phyloP scores from a whole-genome alignment of 2,329 filamentous ascomycete genomes.

The Pseudogymnoascus sp. region DNA sequence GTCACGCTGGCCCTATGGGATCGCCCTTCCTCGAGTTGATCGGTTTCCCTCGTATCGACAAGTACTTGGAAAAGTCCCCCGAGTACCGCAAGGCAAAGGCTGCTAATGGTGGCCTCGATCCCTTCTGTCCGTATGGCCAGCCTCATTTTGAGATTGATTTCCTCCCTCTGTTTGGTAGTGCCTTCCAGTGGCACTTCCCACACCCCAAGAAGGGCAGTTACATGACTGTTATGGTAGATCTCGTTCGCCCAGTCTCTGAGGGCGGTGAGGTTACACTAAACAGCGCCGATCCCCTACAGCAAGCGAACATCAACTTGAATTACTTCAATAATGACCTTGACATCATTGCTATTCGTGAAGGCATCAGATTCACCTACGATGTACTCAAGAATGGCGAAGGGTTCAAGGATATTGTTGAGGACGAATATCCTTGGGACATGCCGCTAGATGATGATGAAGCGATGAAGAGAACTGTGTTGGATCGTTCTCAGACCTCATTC shows the following conservation, averaged over 20 bases:
- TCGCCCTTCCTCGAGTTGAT: constrained; percentile 45
- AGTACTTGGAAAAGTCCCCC: constrained; percentile 22
- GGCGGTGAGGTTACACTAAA: constrained; percentile 38
- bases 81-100: constrained; percentile 31
- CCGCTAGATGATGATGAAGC: constrained; percentile 43
- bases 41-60: constrained; percentile 52
- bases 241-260: constrained; percentile 42
- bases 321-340: constrained; percentile 41
- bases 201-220: constrained; percentile 39
- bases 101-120: constrained; percentile 40
- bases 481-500: constrained; percentile 53
- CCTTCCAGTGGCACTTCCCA: constrained; percentile 46
- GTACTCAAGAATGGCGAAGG: constrained; percentile 50
- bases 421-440: constrained; percentile 56
- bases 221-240: constrained; percentile 50
- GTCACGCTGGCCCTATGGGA: constrained; percentile 32
- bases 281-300: constrained; percentile 34
- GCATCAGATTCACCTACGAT: constrained; percentile 37
- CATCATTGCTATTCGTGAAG: constrained; percentile 52
- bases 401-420: constrained; percentile 47
- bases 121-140: constrained; percentile 50
- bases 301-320: constrained; percentile 35
- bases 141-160: constrained; percentile 60
- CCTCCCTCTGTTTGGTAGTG: constrained; percentile 48
- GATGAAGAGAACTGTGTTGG: constrained; percentile 51